phyloP scores from a whole-genome alignment of 306 rosid genomes.

The Betula pendula region DNA sequence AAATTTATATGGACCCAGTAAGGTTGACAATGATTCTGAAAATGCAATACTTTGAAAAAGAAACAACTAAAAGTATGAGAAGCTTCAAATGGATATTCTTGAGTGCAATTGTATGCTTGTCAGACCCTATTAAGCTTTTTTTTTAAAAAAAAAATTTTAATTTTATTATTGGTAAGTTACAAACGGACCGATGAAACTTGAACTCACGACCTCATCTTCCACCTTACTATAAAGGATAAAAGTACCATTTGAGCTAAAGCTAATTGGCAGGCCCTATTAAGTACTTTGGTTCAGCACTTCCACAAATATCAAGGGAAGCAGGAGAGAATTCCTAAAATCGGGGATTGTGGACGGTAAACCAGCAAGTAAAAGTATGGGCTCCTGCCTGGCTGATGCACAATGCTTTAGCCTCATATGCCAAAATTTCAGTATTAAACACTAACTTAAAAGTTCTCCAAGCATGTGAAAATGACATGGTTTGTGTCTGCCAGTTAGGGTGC shows the following conservation, averaged over 20 bases:
- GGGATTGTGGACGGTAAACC: background rate
- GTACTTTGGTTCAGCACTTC: background rate
- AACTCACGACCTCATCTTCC: no score
- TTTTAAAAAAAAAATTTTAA: no score
- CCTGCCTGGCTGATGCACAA: background rate
- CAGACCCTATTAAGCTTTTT: no score
- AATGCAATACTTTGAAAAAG: background rate
- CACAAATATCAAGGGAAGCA: background rate
- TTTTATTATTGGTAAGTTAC: no score
- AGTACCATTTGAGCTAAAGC: no score
- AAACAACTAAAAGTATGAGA: background rate
- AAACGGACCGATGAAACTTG: no score
- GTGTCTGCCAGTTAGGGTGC: background rate
- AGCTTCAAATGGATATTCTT: background rate
- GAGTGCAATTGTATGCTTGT: background rate
- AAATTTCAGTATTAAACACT: background rate
- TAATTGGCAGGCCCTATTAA: background rate
- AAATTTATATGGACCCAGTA: background rate
- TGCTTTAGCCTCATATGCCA: background rate
- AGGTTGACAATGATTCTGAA: background rate
- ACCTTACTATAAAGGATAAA: no score
- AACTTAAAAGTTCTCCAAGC: background rate
- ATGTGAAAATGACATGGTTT: background rate
- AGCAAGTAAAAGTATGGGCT: background rate
- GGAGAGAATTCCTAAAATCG: background rate